phyloP scores from a whole-genome alignment of 2,329 filamentous ascomycete genomes.

The Alternaria triticimaculans region DNA sequence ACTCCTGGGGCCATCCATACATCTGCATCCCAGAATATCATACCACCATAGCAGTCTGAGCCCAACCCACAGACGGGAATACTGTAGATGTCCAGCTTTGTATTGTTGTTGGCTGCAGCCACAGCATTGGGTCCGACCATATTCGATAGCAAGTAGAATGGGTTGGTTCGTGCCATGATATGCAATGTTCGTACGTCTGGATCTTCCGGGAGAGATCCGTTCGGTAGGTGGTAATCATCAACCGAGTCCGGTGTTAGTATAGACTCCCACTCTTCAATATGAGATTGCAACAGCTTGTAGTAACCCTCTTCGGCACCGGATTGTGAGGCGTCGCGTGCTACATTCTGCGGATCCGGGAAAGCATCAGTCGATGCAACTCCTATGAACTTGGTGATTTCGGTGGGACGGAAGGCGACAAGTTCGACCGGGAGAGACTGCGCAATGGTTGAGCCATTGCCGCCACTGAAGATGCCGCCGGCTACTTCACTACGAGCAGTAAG shows the following conservation, averaged over 20 bases:
- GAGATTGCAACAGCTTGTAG: conserved; percentile 60
- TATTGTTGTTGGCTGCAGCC: conserved; percentile 55
- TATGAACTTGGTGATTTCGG: conserved; percentile 70
- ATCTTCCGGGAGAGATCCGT: conserved; percentile 64
- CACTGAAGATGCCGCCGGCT: conserved; percentile 57
- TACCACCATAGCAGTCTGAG: conserved; percentile 71
- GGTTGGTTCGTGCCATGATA: conserved; percentile 61
- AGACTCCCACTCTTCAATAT: conserved; percentile 67
- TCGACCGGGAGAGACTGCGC: conserved; percentile 65
- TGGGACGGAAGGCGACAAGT: conserved; percentile 60
- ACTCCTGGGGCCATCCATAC: conserved; percentile 73
- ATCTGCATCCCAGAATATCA: conserved; percentile 71
- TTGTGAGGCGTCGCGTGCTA: conserved; percentile 63
- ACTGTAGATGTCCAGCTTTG: conserved; percentile 65
- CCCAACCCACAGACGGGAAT: conserved; percentile 72
- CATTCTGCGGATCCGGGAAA: conserved; percentile 63
- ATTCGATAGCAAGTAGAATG: conserved; percentile 64
- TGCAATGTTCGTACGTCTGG: conserved; percentile 63
- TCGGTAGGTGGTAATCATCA: conserved; percentile 66
- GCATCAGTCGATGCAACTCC: conserved; percentile 73
- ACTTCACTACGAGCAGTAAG: conserved; percentile 53
- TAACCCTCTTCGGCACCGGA: conserved; percentile 62
- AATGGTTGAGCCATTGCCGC: conserved; percentile 66
- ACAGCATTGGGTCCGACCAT: conserved; percentile 63
- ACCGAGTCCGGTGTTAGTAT: conserved; percentile 68